Conservation (phyloP, 129 eudicot genomes). For the Calendula officinalis region DNA sequence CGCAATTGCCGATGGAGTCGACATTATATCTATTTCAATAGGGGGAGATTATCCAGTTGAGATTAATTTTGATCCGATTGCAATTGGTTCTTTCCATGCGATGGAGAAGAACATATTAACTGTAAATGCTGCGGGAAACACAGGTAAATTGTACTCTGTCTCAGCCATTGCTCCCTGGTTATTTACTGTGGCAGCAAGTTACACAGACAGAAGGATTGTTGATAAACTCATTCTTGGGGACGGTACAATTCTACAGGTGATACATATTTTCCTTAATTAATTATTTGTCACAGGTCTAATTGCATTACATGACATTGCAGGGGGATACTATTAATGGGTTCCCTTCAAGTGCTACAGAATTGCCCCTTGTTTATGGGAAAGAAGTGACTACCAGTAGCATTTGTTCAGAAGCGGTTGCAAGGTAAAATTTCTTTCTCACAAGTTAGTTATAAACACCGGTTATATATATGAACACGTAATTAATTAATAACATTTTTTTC, state of each 20-base stretch:
- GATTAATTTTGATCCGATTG: slow-evolving; percentile 7
- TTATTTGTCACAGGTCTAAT: too few relatives aligned
- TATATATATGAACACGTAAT: not conserved
- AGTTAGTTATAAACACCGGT: not conserved
- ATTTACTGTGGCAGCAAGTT: slow-evolving; percentile 45
- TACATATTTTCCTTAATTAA: not conserved
- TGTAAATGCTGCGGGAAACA: slow-evolving; percentile 33
- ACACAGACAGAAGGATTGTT: slow-evolving; percentile 26
- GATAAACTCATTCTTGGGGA: slow-evolving; percentile 27
- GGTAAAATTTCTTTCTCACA: slow-evolving; percentile 3
- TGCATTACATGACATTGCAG: slow-evolving; percentile 20
- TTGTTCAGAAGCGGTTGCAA: slow-evolving; percentile 15
- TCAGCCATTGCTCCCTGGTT: slow-evolving; percentile 43
- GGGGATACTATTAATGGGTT: slow-evolving; percentile 40
- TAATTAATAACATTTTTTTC: not conserved
- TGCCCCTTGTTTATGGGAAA: slow-evolving; percentile 37
- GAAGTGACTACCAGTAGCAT: slow-evolving; percentile 16
- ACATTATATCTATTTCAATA: slow-evolving; percentile 41
- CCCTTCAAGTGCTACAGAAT: slow-evolving; percentile 18
- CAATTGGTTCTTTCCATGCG: slow-evolving; percentile 53
- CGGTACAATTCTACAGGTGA: slow-evolving; percentile 31
- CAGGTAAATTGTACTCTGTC: not conserved
- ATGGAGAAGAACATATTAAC: slow-evolving; percentile 32
- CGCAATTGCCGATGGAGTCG: slow-evolving; percentile 62
- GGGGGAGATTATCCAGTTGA: not conserved